phyloP scores from a whole-genome alignment of 768 basidiomycete genomes.

The Mycena galopus region DNA sequence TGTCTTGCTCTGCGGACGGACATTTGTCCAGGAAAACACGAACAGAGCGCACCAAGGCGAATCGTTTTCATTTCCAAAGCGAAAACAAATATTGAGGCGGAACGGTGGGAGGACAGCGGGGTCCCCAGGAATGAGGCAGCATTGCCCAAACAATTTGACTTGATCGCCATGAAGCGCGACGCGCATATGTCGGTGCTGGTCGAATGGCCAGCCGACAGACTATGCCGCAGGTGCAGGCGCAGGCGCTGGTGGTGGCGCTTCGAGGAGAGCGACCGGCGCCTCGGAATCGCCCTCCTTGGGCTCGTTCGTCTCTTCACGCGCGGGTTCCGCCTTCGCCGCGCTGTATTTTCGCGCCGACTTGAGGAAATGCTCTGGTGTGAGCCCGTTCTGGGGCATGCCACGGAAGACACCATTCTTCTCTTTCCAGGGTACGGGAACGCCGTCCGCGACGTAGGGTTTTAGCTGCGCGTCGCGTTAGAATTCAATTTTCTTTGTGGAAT shows the following conservation, averaged over 20 bases:
- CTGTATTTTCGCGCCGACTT: slow-evolving; percentile 48
- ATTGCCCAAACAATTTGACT: no score
- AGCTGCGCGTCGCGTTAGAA: slow-evolving; percentile 56
- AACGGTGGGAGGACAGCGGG: no score
- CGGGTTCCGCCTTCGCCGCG: neutral
- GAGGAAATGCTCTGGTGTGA: slow-evolving; percentile 60
- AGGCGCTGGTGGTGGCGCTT: neutral
- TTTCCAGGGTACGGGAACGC: slow-evolving; percentile 52
- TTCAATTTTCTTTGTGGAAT: slow-evolving; percentile 1
- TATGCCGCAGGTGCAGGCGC: neutral
- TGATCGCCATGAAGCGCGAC: no score
- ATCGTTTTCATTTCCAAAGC: no score
- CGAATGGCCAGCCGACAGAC: no score
- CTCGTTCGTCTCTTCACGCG: neutral
- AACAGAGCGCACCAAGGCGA: no score
- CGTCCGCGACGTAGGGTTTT: slow-evolving; percentile 74
- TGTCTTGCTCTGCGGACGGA: no score
- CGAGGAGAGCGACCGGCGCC: neutral
- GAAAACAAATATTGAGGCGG: no score
- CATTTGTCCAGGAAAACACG: no score
- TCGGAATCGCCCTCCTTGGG: neutral
- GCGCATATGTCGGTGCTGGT: no score
- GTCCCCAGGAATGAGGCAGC: no score
- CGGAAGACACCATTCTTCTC: slow-evolving; percentile 53
- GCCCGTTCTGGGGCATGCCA: slow-evolving; percentile 54